Percentiles rank a stretch among this genome's conserved stretches.
These are phyloP conservation scores for Blepharisma stoltei DNA, from an alignment of 73 alveolate species.

Conservation along the genomic window DNA sequence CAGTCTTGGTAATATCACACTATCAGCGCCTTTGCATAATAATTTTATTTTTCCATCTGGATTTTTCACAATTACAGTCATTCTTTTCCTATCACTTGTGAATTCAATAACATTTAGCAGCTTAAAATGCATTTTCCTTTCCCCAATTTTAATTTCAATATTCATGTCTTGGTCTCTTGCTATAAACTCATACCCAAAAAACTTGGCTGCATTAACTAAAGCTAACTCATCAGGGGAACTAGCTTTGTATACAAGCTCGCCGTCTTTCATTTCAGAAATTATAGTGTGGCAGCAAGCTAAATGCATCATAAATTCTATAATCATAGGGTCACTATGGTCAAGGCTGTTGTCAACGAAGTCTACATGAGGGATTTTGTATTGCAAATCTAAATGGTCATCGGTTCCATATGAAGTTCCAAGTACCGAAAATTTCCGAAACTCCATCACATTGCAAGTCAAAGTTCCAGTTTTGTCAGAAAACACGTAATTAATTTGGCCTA, in stretches of 20 bases:
- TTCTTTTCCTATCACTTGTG: slow-evolving; percentile 91
- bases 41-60: slow-evolving; percentile 46
- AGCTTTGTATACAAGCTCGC: slow-evolving; percentile 53
- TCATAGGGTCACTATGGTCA: background rate
- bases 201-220: slow-evolving; percentile 90
- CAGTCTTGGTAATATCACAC: slow-evolving; percentile 36
- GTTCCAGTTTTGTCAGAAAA: slow-evolving; percentile 94
- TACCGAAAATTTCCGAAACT: slow-evolving; percentile 52
- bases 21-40: slow-evolving; percentile 79
- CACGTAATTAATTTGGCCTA: slow-evolving; percentile 77
- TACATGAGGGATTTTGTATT: slow-evolving; percentile 12
- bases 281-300: slow-evolving; percentile 77
- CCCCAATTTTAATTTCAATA: background rate
- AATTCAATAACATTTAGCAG: slow-evolving; percentile 84
- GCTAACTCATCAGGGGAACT: slow-evolving; percentile 94
- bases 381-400: background rate
- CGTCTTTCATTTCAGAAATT: slow-evolving; percentile 53
- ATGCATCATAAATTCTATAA: slow-evolving; percentile 47
- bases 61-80: slow-evolving; percentile 83
- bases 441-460: slow-evolving; percentile 83
- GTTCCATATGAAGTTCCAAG: slow-evolving; percentile 51
- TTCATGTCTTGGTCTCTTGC: slow-evolving; percentile 2
- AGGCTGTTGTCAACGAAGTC: slow-evolving; percentile 2
- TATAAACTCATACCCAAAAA: slow-evolving; percentile 19
- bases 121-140: slow-evolving; percentile 37